These are phyloP conservation scores for Nannochloropsis gaditana DNA, from an alignment of 108 stramenopile species.

Conservation along the genomic window DNA sequence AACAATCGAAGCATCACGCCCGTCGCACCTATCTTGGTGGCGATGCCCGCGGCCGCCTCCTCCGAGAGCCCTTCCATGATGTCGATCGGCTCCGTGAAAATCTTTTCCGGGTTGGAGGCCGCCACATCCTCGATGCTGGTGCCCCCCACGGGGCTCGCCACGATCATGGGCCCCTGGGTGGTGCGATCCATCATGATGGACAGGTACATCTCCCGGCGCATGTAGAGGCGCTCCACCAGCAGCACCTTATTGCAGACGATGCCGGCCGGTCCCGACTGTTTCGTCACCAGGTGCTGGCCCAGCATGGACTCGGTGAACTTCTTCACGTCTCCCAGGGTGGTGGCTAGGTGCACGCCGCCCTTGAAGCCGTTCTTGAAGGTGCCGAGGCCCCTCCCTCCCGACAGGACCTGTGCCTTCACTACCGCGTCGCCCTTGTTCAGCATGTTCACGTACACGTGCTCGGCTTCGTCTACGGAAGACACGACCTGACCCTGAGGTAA, in stretches of 20 bases:
- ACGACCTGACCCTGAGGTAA: neutral
- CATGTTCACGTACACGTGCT: neutral
- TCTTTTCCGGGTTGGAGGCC: constrained; percentile 64
- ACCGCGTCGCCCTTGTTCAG: constrained; percentile 52
- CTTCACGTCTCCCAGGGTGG: constrained; percentile 54
- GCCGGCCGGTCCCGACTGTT: constrained; percentile 73
- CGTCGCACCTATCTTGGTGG: constrained; percentile 24
- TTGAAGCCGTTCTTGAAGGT: constrained; percentile 72
- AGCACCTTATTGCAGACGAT: constrained; percentile 62
- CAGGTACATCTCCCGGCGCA: constrained; percentile 72
- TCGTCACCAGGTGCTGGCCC: constrained; percentile 69
- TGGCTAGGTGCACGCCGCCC: constrained; percentile 72
- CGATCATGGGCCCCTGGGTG: constrained; percentile 64
- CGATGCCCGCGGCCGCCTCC: constrained; percentile 57
- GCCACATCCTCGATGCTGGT: constrained; percentile 81
- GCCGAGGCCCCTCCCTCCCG: constrained; percentile 74
- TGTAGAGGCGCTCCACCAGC: constrained; percentile 71
- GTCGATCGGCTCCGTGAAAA: constrained; percentile 68
- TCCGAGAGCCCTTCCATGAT: constrained; percentile 66
- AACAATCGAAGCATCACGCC: too few species aligned
- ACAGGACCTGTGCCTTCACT: constrained; percentile 77
- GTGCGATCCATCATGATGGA: constrained; percentile 70
- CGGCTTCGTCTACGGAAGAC: constrained; percentile 6
- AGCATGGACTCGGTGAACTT: constrained; percentile 70
- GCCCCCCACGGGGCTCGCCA: constrained; percentile 68